These are phyloP conservation scores for Epichloe sylvatica DNA, from an alignment of 2,329 filamentous ascomycete genomes.

Conservation along the genomic window DNA sequence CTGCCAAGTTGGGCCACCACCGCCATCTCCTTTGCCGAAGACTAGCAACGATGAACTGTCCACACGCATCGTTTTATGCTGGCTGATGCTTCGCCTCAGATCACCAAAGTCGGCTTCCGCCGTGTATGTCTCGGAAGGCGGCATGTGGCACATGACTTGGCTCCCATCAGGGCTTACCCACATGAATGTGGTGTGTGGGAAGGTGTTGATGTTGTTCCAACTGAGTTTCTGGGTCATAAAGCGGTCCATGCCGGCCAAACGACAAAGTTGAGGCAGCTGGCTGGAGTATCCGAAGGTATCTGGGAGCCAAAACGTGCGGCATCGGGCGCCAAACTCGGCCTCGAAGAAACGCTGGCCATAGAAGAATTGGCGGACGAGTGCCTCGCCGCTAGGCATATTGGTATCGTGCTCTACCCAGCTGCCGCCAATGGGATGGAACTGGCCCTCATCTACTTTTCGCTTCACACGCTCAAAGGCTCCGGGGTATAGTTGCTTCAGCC, in stretches of 20 bases:
- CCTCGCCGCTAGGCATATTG: constrained; percentile 92
- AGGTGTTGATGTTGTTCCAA: constrained; percentile 99
- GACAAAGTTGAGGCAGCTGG: constrained; percentile 85
- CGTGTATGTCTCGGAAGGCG: constrained; percentile 89
- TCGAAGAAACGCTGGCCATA: constrained; percentile 95
- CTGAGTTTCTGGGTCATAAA: constrained; percentile 98
- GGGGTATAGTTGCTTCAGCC: constrained; percentile 83
- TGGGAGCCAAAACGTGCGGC: constrained; percentile 89
- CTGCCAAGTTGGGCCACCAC: constrained; percentile 85
- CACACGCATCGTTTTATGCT: constrained; percentile 92
- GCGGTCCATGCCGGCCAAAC: constrained; percentile 85
- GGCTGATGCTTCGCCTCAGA: constrained; percentile 72
- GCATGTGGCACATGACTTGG: constrained; percentile 96
- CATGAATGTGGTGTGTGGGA: constrained; percentile 97
- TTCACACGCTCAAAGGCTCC: constrained; percentile 83
- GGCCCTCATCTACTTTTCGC: constrained; percentile 74
- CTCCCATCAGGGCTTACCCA: constrained; percentile 94
- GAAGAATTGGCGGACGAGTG: constrained; percentile 82
- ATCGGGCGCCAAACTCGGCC: constrained; percentile 77
- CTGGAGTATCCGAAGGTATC: constrained; percentile 97
- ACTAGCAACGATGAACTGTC: constrained; percentile 82
- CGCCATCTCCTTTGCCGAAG: constrained; percentile 93
- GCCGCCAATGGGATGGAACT: constrained; percentile 88
- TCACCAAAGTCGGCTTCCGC: constrained; percentile 91
- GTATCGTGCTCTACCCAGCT: constrained; percentile 99